Base-by-base conservation (phyloP, 345 rosid genomes). In the Bretschneidera sinensis region DNA sequence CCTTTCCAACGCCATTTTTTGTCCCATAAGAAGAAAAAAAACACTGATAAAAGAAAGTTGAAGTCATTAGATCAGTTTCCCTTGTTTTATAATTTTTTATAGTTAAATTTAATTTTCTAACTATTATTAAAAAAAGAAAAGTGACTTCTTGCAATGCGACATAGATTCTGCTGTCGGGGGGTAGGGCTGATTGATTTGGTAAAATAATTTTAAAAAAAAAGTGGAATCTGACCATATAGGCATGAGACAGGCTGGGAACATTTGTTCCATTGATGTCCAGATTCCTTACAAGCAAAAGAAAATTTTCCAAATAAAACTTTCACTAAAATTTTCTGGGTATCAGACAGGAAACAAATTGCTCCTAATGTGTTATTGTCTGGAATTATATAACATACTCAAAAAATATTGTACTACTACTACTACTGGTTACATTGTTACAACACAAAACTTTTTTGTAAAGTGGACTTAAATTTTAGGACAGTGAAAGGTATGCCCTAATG, bases 141-240 rank as follows among this genome's bases (percentile, higher is more conserved):
- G 14, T 28, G 28, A n/a, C 54, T 67, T 69, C 69, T 63, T 65
- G 72, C 62, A 62, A 66, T 61, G 52, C 72, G 69, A 69, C 75
- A 77, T 70, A 61, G 72, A 77, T 70, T 51, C 67, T 35, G 78
- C 43, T 70, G 81, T 66, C 71, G 66, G 81, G 63, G 28, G 61
- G 57, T 47, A 43, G 23, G 68, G 62, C 71, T 58, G 43, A 57
- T 61, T 54, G 39, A 57, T 65, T 47, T 21, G 60, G 63, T 65
- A 47, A 66, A 60, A 3, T 63, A 64, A 69, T 67, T 53, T 64
- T 61, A 69, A 65, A 65, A 67, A 65, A 67, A 49, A 51, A 64
- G 66, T 53, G 69, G 76, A 69, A 78, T 71, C 74, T 61, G 48
- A 18, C 55, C 67, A 48, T 55, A 59, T 66, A 70, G 45, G 35